These are phyloP conservation scores for Aspergillus latus DNA, from an alignment of 2,329 filamentous ascomycete genomes.

Conservation along the genomic window DNA sequence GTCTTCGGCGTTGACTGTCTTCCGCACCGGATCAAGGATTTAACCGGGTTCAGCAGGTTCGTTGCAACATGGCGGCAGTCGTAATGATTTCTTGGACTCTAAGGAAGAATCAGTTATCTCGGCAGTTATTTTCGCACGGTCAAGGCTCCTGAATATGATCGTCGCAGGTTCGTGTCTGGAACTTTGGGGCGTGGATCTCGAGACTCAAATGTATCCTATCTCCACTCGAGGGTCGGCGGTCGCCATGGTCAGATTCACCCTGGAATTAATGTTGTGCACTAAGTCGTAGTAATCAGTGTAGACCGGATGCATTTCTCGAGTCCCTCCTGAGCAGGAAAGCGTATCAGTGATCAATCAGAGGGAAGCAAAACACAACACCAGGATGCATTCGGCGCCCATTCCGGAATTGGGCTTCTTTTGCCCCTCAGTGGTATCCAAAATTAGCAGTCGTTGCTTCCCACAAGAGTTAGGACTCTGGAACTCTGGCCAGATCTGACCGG, in stretches of 20 bases:
- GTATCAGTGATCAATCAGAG: not conserved
- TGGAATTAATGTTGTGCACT: too few relatives aligned
- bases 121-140: not conserved
- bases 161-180: slow-evolving; percentile 1
- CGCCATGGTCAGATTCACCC: too few relatives aligned
- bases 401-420: not conserved
- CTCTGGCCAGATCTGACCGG: not conserved
- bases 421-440: not conserved
- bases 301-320: not conserved
- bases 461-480: not conserved
- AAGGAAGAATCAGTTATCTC: not conserved
- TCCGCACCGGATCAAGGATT: not conserved
- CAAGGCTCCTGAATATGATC: not conserved
- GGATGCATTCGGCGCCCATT: not conserved
- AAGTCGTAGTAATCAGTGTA: not conserved
- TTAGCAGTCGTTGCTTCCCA: not conserved
- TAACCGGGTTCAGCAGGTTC: not conserved
- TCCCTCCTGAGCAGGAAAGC: not conserved
- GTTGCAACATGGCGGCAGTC: not conserved
- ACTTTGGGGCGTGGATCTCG: not conserved
- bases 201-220: not conserved
- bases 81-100: too few relatives aligned
- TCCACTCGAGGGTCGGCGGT: not conserved
- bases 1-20: not conserved
- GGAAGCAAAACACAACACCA: not conserved